phyloP scores from a whole-genome alignment of 2,329 filamentous ascomycete species.

The Triangularia setosa region DNA sequence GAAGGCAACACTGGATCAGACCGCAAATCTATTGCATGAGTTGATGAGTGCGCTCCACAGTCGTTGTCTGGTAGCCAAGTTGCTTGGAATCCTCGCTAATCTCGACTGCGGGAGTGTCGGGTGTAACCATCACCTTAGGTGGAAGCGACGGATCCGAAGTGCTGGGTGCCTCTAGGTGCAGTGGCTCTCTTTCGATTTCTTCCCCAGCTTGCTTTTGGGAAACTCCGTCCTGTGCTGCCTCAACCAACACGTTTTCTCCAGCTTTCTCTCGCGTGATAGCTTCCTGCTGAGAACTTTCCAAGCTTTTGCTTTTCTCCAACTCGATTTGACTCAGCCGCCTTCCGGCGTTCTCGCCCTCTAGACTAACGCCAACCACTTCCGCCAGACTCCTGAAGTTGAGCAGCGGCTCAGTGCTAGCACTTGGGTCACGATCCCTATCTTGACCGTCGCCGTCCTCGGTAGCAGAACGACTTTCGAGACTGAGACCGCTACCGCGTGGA shows the following conservation, averaged over 20 bases:
- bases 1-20: conserved; percentile 4
- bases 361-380: conserved; percentile 70
- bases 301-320: conserved; percentile 22
- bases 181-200: not conserved
- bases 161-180: conserved; percentile 2
- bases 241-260: conserved; percentile 18
- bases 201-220: conserved; percentile 36
- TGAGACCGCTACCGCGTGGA: conserved; percentile 53
- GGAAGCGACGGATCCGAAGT: conserved; percentile 19
- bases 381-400: conserved; percentile 89
- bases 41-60: conserved; percentile 34
- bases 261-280: not conserved
- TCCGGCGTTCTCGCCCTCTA: conserved; percentile 46
- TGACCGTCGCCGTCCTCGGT: conserved; percentile 42
- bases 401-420: conserved; percentile 65
- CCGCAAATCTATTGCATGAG: conserved; percentile 32
- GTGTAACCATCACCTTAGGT: conserved; percentile 47
- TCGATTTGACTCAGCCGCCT: conserved; percentile 30
- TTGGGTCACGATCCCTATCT: conserved; percentile 45
- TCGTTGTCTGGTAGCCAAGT: conserved; percentile 37
- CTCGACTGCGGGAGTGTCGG: conserved; percentile 43
- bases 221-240: conserved; percentile 35
- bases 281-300: not conserved
- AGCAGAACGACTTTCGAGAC: conserved; percentile 43
- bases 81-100: conserved; percentile 41